phyloP scores from a whole-genome alignment of 345 rosid genomes.

The Camelina sativa region DNA sequence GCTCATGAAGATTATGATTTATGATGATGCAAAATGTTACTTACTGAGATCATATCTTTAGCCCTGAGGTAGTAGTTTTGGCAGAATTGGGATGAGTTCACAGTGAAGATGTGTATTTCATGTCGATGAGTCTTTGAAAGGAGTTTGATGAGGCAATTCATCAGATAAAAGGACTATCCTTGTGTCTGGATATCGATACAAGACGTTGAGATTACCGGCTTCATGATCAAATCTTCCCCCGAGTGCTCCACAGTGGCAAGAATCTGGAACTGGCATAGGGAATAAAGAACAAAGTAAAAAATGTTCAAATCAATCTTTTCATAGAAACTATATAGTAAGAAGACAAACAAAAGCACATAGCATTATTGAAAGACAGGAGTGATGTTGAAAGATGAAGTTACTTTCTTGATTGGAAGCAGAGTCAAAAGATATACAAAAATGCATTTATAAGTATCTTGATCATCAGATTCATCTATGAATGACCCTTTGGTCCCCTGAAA shows the following conservation, averaged over 20 bases:
- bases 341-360: no score
- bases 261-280: slow-evolving; percentile 63
- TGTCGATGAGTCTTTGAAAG: slow-evolving; percentile 73
- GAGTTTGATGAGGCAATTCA: slow-evolving; percentile 78
- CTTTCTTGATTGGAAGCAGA: no score
- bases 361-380: no score
- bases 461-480: no score
- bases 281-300: background rate
- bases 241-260: slow-evolving; percentile 86
- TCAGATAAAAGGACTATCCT: slow-evolving; percentile 73
- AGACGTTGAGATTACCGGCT: slow-evolving; percentile 82
- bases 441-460: no score
- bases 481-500: no score
- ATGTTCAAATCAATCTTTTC: no score
- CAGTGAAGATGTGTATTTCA: slow-evolving; percentile 71
- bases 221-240: slow-evolving; percentile 99
- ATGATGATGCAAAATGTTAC: slow-evolving; percentile 30
- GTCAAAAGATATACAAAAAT: no score
- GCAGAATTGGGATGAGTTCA: slow-evolving; percentile 83
- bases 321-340: no score
- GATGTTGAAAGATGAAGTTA: no score
- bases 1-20: background rate
- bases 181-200: slow-evolving; percentile 59
- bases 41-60: slow-evolving; percentile 86
- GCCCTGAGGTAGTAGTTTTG: slow-evolving; percentile 82